phyloP scores from a whole-genome alignment of 2,329 filamentous ascomycete species.

The Penicillium glabrum region DNA sequence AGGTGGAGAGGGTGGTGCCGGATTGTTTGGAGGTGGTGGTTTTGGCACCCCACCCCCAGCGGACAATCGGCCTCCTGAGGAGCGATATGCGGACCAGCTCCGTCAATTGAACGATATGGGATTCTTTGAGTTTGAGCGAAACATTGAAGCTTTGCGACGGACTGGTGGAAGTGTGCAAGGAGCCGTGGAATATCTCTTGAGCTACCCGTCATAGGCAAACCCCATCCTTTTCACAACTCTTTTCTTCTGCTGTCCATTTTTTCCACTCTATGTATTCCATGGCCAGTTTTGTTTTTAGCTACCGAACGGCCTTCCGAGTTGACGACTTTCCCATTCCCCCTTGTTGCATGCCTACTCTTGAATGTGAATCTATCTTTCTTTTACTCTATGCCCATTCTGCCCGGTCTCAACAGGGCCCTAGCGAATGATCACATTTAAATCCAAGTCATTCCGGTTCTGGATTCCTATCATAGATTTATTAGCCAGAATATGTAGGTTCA shows the following conservation, averaged over 20 bases:
- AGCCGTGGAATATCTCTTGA: conserved; percentile 50
- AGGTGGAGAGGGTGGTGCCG: conserved; percentile 32
- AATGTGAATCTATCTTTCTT: background rate
- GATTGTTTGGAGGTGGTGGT: conserved; percentile 42
- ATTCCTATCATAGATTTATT: too few species aligned
- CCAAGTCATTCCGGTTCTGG: too few species aligned
- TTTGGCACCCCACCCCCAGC: conserved; percentile 49
- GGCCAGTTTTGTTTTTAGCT: conserved; percentile 8
- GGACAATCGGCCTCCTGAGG: conserved; percentile 89
- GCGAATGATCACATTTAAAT: too few species aligned
- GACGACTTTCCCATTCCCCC: conserved; percentile 9
- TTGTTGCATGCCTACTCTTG: conserved; percentile 3
- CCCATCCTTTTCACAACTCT: background rate
- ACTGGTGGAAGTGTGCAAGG: conserved; percentile 94
- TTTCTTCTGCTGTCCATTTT: conserved; percentile 1
- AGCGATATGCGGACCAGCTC: conserved; percentile 86
- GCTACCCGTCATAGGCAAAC: conserved; percentile 28
- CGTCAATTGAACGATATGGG: conserved; percentile 98
- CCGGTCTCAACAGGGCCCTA: too few species aligned
- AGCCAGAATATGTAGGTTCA: too few species aligned
- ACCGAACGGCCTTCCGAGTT: conserved; percentile 6
- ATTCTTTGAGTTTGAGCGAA: conserved; percentile 94
- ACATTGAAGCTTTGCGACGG: conserved; percentile 81
- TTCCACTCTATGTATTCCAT: conserved; percentile 7
- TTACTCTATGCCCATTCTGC: background rate